phyloP scores from a whole-genome alignment of 1,284 basidiomycete genomes.

The Exsudoporus floridanus region DNA sequence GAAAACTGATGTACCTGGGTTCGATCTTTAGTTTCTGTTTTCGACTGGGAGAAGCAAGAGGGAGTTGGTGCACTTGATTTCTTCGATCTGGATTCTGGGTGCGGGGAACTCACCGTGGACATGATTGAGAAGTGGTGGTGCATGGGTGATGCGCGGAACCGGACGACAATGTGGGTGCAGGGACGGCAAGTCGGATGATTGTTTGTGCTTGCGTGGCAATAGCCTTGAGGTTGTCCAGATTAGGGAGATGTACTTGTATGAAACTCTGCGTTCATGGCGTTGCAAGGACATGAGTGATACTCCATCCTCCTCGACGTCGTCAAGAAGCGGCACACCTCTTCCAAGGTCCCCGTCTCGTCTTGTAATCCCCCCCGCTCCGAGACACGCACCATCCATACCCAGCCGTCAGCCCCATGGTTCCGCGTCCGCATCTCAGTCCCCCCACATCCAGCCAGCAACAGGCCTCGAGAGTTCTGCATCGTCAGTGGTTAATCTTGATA shows the following conservation, averaged over 20 bases:
- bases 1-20: not conserved
- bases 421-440: slow-evolving; percentile 25
- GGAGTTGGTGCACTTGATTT: slow-evolving; percentile 70
- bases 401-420: slow-evolving; percentile 46
- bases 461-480: slow-evolving; percentile 63
- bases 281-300: slow-evolving; percentile 22
- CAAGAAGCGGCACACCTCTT: slow-evolving; percentile 38
- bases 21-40: slow-evolving; percentile 47
- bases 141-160: slow-evolving; percentile 67
- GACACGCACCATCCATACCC: slow-evolving; percentile 42
- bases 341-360: slow-evolving; percentile 43
- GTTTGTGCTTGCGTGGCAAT: slow-evolving; percentile 20
- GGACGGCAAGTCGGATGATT: slow-evolving; percentile 40
- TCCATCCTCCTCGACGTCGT: slow-evolving; percentile 36
- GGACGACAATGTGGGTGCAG: slow-evolving; percentile 71
- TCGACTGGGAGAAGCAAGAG: slow-evolving; percentile 56
- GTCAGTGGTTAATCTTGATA: slow-evolving; percentile 61
- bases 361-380: slow-evolving; percentile 42
- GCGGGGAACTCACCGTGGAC: slow-evolving; percentile 44
- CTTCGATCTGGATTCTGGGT: slow-evolving; percentile 47
- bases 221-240: slow-evolving; percentile 6
- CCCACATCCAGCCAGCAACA: slow-evolving; percentile 33
- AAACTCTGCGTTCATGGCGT: slow-evolving; percentile 1
- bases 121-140: slow-evolving; percentile 89
- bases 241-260: slow-evolving; percentile 1